These are phyloP conservation scores for Globisporangium nagaii DNA, from an alignment of 352 stramenopile species.

Conservation along the genomic window DNA sequence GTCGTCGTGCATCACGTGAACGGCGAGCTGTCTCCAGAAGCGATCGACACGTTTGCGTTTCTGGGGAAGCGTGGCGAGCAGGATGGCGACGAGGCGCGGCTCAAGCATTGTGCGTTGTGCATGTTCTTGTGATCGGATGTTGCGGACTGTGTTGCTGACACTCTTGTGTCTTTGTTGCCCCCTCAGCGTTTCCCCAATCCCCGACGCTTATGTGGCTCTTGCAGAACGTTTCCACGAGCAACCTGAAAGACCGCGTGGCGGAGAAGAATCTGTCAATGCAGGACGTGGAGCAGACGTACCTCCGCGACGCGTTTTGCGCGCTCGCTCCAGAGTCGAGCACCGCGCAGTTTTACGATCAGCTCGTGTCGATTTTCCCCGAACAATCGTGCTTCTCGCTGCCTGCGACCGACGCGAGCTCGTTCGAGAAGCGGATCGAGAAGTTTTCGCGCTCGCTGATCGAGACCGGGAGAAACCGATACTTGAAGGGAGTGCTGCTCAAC, in stretches of 20 bases:
- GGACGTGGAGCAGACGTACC: slow-evolving; percentile 53
- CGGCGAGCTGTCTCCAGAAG: slow-evolving; percentile 39
- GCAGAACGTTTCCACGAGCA: slow-evolving; percentile 47
- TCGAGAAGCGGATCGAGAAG: slow-evolving; percentile 63
- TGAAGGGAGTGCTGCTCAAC: slow-evolving; percentile 66
- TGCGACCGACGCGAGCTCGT: slow-evolving; percentile 28
- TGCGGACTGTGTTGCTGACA: neutral
- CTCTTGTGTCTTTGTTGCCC: neutral
- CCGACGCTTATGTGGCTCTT: slow-evolving; percentile 73
- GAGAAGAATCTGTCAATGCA: slow-evolving; percentile 47
- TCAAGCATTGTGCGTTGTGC: slow-evolving; percentile 20
- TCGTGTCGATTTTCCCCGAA: slow-evolving; percentile 44
- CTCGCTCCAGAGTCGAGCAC: slow-evolving; percentile 20
- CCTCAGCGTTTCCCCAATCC: slow-evolving; percentile 63
- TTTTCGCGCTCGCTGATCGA: slow-evolving; percentile 46
- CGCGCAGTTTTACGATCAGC: slow-evolving; percentile 31
- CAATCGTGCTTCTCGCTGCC: slow-evolving; percentile 55
- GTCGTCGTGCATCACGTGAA: slow-evolving; percentile 68
- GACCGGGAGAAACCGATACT: slow-evolving; percentile 60
- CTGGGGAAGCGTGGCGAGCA: slow-evolving; percentile 27
- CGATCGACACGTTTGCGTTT: slow-evolving; percentile 58
- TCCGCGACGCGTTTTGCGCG: slow-evolving; percentile 38
- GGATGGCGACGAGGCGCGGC: slow-evolving; percentile 14
- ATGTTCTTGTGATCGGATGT: neutral
- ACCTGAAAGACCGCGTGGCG: slow-evolving; percentile 62